Conservation (phyloP, 2,329 filamentous ascomycete species). For the Penicillium carneum region DNA sequence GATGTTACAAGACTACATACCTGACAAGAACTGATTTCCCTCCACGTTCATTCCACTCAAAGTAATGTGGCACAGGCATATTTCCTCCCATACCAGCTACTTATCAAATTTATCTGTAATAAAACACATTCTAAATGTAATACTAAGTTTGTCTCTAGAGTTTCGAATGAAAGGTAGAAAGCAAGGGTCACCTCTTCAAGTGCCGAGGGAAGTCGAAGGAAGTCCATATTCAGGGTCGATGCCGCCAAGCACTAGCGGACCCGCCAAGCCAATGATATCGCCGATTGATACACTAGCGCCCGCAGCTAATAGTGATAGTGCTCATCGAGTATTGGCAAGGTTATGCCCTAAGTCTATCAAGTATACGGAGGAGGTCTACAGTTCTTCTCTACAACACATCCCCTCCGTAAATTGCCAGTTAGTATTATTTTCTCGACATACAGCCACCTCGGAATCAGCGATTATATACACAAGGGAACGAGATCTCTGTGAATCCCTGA, state of each 20-base stretch:
- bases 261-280: neutral
- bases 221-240: too few relatives aligned
- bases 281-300: neutral
- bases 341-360: neutral
- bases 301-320: neutral
- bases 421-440: neutral
- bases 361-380: neutral
- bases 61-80: neutral
- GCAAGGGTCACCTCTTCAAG: too few relatives aligned
- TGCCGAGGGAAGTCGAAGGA: too few relatives aligned
- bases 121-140: neutral
- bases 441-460: neutral
- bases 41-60: neutral
- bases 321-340: neutral
- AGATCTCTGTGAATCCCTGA: neutral
- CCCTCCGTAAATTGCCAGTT: neutral
- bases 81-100: neutral
- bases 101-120: neutral
- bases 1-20: slow-evolving; percentile 1
- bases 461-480: neutral
- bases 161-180: too few relatives aligned
- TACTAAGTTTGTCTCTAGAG: slow-evolving; percentile 4
- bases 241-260: neutral
- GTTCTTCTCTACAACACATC: neutral
- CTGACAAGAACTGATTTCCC: neutral